These are phyloP conservation scores for Trametes cinnabarina DNA, from an alignment of 768 basidiomycete species.

Conservation along the genomic window DNA sequence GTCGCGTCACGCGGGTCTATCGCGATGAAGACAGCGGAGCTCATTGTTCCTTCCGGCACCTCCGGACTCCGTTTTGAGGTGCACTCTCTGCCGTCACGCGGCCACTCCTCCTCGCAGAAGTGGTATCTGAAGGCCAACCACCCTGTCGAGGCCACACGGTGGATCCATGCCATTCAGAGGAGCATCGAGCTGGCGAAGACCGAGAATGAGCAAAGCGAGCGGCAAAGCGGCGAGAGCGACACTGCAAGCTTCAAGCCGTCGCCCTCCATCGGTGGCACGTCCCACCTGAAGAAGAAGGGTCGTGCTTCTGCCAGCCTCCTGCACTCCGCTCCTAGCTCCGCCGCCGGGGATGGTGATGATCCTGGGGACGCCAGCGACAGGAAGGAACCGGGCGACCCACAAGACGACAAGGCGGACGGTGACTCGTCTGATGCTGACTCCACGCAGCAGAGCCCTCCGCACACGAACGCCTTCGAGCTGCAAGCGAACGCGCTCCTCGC, in stretches of 20 bases:
- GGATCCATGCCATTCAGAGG: slow-evolving; percentile 73
- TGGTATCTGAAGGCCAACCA: slow-evolving; percentile 87
- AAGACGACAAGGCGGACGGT: slow-evolving; percentile 35
- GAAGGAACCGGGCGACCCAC: slow-evolving; percentile 24
- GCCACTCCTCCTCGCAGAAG: slow-evolving; percentile 53
- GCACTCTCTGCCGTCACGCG: slow-evolving; percentile 54
- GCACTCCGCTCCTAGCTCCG: slow-evolving; percentile 22
- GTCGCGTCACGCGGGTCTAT: slow-evolving; percentile 86
- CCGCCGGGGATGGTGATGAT: slow-evolving; percentile 25
- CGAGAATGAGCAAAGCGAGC: slow-evolving; percentile 31
- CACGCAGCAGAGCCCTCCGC: slow-evolving; percentile 46
- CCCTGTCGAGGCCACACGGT: slow-evolving; percentile 84
- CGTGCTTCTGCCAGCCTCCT: background rate
- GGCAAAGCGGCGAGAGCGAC: slow-evolving; percentile 51
- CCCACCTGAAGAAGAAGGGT: slow-evolving; percentile 3
- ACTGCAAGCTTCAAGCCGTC: slow-evolving; percentile 26
- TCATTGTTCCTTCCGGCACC: slow-evolving; percentile 49
- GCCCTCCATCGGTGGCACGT: slow-evolving; percentile 8
- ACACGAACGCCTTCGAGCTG: slow-evolving; percentile 57
- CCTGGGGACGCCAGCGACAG: slow-evolving; percentile 11
- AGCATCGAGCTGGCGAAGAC: slow-evolving; percentile 70
- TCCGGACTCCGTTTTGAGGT: slow-evolving; percentile 84
- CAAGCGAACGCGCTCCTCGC: slow-evolving; percentile 68
- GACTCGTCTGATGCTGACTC: slow-evolving; percentile 47
- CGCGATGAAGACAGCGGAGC: slow-evolving; percentile 73